phyloP scores from a whole-genome alignment of 306 rosid genomes.

The Elaeagnus macrophylla region DNA sequence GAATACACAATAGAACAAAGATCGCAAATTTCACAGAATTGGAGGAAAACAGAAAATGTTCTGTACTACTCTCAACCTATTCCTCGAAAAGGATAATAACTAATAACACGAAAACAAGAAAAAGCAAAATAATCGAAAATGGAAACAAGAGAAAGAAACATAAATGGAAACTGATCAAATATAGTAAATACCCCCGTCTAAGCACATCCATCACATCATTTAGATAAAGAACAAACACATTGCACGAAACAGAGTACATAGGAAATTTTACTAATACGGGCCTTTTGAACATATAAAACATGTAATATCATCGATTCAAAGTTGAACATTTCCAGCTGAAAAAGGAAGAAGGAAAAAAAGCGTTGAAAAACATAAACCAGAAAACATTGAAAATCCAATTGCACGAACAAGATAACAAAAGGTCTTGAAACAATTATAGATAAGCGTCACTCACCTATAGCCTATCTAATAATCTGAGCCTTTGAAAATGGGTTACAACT shows the following conservation, averaged over 20 bases:
- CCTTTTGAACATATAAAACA: too few species aligned
- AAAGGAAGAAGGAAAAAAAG: not conserved
- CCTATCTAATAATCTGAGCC: slow-evolving; percentile 23
- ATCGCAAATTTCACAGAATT: slow-evolving; percentile 3
- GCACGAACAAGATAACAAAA: not conserved
- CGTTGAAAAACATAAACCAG: slow-evolving; percentile 8
- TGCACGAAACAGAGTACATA: slow-evolving; percentile 10
- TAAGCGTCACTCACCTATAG: slow-evolving; percentile 9
- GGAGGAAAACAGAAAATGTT: slow-evolving; percentile 18
- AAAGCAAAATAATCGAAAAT: slow-evolving; percentile 9
- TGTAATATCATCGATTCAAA: too few species aligned
- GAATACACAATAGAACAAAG: not conserved
- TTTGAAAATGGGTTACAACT: slow-evolving; percentile 13
- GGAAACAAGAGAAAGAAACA: slow-evolving; percentile 5
- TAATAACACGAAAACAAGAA: too few species aligned
- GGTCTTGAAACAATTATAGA: slow-evolving; percentile 18
- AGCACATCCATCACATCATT: slow-evolving; percentile 7
- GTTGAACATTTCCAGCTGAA: not conserved
- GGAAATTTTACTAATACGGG: slow-evolving; percentile 2
- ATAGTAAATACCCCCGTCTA: not conserved
- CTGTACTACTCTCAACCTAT: slow-evolving; percentile 14
- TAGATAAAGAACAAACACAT: slow-evolving; percentile 25
- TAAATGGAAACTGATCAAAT: not conserved
- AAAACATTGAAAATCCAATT: not conserved
- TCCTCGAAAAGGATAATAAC: too few species aligned